phyloP scores from a whole-genome alignment of 2,329 filamentous ascomycete genomes.

The Fusarium proliferatum region DNA sequence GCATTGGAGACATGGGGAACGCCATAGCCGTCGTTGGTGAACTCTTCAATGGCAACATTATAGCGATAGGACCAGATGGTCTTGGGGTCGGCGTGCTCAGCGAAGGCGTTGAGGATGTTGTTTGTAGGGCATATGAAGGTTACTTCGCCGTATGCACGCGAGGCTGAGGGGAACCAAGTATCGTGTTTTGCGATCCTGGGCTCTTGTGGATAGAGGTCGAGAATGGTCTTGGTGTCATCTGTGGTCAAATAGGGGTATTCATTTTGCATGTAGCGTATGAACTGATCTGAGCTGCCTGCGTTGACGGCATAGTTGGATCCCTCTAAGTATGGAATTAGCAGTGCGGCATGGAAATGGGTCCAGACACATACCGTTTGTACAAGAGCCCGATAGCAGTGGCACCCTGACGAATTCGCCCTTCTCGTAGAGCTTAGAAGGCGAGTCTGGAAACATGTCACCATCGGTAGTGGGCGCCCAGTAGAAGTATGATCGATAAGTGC shows the following conservation, averaged over 20 bases:
- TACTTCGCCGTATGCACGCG: constrained; percentile 57
- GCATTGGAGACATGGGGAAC: constrained; percentile 61
- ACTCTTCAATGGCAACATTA: constrained; percentile 57
- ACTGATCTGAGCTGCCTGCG: constrained; percentile 48
- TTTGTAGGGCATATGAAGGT: constrained; percentile 59
- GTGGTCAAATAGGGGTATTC: constrained; percentile 59
- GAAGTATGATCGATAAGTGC: constrained; percentile 53
- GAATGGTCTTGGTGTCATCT: constrained; percentile 51
- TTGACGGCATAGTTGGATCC: constrained; percentile 59
- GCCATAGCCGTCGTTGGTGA: constrained; percentile 54
- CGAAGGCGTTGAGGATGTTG: constrained; percentile 52
- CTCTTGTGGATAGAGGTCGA: constrained; percentile 54
- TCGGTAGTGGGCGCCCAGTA: constrained; percentile 65
- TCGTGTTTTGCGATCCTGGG: constrained; percentile 52
- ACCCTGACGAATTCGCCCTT: constrained; percentile 56
- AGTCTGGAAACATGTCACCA: constrained; percentile 57
- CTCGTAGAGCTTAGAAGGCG: constrained; percentile 55
- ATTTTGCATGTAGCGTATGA: constrained; percentile 55
- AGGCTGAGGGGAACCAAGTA: constrained; percentile 57
- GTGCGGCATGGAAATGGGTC: background rate
- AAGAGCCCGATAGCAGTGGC: constrained; percentile 58
- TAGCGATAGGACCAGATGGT: constrained; percentile 61
- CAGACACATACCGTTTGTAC: constrained; percentile 54
- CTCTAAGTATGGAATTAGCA: constrained; percentile 48
- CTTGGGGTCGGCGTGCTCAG: constrained; percentile 27